A percentile compares a stretch with the other conserved stretches of the same genome.
Evolutionary conservation across 306 rosid genomes (phyloP).

Genomic region (Datisca glomerata): DNA sequence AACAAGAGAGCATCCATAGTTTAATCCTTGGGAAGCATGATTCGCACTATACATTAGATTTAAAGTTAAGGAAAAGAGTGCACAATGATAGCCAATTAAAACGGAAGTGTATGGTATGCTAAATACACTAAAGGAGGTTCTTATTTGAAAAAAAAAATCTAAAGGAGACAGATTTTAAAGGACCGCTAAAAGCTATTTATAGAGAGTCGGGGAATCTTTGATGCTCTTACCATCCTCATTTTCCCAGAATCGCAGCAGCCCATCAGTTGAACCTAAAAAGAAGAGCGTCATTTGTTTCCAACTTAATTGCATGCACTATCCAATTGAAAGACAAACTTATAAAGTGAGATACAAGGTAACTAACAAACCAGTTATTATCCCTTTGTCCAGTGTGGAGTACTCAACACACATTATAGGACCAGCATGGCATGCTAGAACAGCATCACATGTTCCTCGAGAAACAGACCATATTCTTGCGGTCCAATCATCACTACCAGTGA

Average conservation of each 20-base stretch:
- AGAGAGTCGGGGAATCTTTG: slow-evolving; percentile 12
- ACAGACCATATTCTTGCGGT: slow-evolving; percentile 94
- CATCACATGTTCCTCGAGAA: slow-evolving; percentile 93
- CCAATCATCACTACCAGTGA: slow-evolving; percentile 99
- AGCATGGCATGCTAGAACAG: slow-evolving; percentile 97
- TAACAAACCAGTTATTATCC: slow-evolving; percentile 66
- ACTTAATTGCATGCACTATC: no score
- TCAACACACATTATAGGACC: slow-evolving; percentile 89
- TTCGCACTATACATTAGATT: no score
- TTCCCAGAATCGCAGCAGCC: slow-evolving; percentile 95
- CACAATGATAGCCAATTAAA: no score
- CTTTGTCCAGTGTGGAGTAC: slow-evolving; percentile 81
- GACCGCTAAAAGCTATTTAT: slow-evolving; percentile 8
- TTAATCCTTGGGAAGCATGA: no score
- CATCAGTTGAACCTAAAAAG: slow-evolving; percentile 84
- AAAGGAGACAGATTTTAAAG: no score
- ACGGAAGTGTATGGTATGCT: no score
- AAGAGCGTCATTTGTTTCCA: slow-evolving; percentile 16
- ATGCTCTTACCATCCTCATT: slow-evolving; percentile 69
- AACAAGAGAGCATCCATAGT: not conserved
- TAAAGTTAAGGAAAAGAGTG: no score
- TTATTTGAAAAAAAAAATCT: no score
- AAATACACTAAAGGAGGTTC: no score
- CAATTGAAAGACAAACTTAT: no score
- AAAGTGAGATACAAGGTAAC: slow-evolving; percentile 8